Evolutionary conservation across 768 basidiomycete genomes (phyloP), one percentile per base, ranked within the genome.

Genomic region (Tubosaeta sp.): DNA sequence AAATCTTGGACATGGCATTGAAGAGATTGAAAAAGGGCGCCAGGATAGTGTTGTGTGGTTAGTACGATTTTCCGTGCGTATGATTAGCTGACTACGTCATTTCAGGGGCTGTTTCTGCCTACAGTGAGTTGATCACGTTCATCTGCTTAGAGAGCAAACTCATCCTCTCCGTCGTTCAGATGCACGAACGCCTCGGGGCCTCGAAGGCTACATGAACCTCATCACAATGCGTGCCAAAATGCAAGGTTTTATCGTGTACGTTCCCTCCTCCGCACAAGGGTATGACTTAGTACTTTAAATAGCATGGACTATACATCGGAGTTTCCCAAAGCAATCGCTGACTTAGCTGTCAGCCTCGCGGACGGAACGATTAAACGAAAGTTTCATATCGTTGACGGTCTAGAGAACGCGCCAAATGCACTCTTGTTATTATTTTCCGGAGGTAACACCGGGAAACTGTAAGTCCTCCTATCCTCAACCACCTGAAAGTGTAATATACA

Each of bases 221-320:
- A 93, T 96, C 56, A 61, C 78, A 0, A 84, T 87, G 62, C 80
- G 92, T 38, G 90, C 88, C 14, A 86, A 75, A 35, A 81, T 97
- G 1, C 74, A 88, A 62, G 94, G 94, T 8, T 96, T 93, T 70
- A 74, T 94, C 59, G 78, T 90, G 84, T 87, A 62, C 43, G 82
- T 64, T 14, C n/a, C 35, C 25, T 27, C 29, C 5, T 24, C 14
- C 18, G 13, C 16, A 1, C 31, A 12, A 14, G 25, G 16, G 22
- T 32, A 19, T 1, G 27, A 34, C 46, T 66, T 47, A n/a, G n/a
- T n/a, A 53, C 34, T 6, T 30, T 34, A 25, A 53, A 44, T 57
- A 90, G 90, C 9, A 76, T 90, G 53, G 92, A 97, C 69, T 94
- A 93, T 64, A 73, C 63, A 0, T 53, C 73, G 0, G 75, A 81